phyloP scores from a whole-genome alignment of 129 eudicot genomes.

The Flaveria brownii region DNA sequence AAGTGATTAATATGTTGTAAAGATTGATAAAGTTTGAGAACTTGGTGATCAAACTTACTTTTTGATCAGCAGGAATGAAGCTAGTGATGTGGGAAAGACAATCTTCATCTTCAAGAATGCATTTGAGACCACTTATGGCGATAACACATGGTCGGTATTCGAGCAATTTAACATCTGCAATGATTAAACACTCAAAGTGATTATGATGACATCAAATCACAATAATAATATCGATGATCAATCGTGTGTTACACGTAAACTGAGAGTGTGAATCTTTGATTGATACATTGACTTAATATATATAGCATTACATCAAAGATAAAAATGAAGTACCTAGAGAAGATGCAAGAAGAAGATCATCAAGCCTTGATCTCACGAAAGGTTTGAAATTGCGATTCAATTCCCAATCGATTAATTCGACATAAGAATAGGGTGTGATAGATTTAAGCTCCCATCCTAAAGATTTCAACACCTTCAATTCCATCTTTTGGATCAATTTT shows the following conservation, averaged over 20 bases:
- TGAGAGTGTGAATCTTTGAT: not conserved
- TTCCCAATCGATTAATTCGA: slow-evolving; percentile 41
- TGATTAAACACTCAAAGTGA: not conserved
- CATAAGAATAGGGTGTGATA: slow-evolving; percentile 50
- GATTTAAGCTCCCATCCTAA: slow-evolving; percentile 58
- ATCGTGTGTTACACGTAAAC: not conserved
- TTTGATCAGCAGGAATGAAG: slow-evolving; percentile 48
- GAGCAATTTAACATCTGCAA: slow-evolving; percentile 45
- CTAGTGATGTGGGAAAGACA: slow-evolving; percentile 31
- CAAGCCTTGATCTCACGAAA: slow-evolving; percentile 21
- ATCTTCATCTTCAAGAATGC: slow-evolving; percentile 35
- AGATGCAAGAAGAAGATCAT: slow-evolving; percentile 42
- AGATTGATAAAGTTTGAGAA: not conserved
- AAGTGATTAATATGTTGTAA: not conserved
- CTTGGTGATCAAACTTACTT: slow-evolving; percentile 27
- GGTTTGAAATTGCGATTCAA: slow-evolving; percentile 27
- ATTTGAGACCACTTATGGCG: slow-evolving; percentile 46
- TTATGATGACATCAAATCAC: not conserved
- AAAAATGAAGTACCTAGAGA: slow-evolving; percentile 42
- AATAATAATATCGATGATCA: not conserved
- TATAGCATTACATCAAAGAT: not conserved
- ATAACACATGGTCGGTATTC: slow-evolving; percentile 52
- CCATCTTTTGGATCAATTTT: slow-evolving; percentile 56
- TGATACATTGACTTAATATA: not conserved
- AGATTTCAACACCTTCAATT: slow-evolving; percentile 45